phyloP scores from a whole-genome alignment of 176 grass and related monocot species.

The Thalia dealbata region DNA sequence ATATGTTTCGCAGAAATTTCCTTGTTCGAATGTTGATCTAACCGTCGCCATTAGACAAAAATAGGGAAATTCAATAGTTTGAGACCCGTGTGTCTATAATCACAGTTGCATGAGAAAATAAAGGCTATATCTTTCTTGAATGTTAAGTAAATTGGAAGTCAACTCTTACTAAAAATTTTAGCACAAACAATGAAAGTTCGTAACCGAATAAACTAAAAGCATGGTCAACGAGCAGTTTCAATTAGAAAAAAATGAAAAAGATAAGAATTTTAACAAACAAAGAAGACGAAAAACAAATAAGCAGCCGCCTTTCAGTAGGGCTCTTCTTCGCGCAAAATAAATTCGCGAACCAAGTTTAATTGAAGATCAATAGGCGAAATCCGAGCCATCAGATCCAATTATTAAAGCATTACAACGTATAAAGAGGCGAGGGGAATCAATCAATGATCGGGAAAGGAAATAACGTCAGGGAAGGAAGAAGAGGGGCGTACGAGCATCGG shows the following conservation, averaged over 20 bases:
- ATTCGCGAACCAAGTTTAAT: background rate
- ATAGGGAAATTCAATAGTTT: background rate
- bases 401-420: background rate
- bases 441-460: background rate
- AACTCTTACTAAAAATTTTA: background rate
- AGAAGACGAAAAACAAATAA: background rate
- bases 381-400: background rate
- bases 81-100: background rate
- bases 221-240: background rate
- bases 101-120: background rate
- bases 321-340: background rate
- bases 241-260: background rate
- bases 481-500: slow-evolving; percentile 70
- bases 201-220: background rate
- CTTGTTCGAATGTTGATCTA: slow-evolving; percentile 61
- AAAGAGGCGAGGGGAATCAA: slow-evolving; percentile 5
- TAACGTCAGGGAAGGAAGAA: slow-evolving; percentile 3
- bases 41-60: background rate
- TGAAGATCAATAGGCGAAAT: background rate
- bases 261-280: background rate
- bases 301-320: background rate
- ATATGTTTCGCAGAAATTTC: slow-evolving; percentile 87
- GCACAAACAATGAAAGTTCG: background rate
- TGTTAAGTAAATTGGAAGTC: background rate
- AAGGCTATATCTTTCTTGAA: background rate